These are phyloP conservation scores for Lasiodiplodia gonubiensis DNA, from an alignment of 2,329 filamentous ascomycete species.

Conservation along the genomic window DNA sequence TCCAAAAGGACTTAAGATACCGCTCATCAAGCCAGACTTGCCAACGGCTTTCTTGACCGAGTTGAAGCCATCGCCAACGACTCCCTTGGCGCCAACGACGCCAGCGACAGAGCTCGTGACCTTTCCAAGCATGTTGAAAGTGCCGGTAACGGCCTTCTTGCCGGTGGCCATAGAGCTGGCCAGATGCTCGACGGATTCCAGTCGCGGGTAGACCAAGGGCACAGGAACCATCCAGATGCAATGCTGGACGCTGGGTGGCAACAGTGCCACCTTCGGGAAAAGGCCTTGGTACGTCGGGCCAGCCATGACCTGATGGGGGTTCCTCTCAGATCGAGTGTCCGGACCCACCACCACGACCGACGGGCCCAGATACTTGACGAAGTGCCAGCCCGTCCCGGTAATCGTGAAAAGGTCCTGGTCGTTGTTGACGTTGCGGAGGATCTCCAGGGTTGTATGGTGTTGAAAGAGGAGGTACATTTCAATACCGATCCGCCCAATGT, in stretches of 20 bases:
- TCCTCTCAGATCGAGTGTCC: conserved; percentile 90
- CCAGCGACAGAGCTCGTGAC: conserved; percentile 94
- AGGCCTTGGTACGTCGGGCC: conserved; percentile 96
- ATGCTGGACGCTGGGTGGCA: conserved; percentile 93
- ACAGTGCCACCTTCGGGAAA: conserved; percentile 90
- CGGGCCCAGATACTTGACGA: conserved; percentile 93
- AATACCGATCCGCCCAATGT: conserved; percentile 91
- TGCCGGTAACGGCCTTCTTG: conserved; percentile 95
- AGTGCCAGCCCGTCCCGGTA: conserved; percentile 97
- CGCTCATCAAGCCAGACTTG: conserved; percentile 93
- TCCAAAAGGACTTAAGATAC: conserved; percentile 93
- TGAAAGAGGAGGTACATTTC: conserved; percentile 99
- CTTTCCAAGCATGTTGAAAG: conserved; percentile 94
- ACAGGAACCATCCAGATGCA: conserved; percentile 96
- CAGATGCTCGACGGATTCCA: conserved; percentile 90
- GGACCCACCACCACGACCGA: conserved; percentile 87
- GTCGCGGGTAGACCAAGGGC: conserved; percentile 84
- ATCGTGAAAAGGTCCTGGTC: conserved; percentile 95
- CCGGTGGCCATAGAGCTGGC: conserved; percentile 91
- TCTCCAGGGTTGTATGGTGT: conserved; percentile 93
- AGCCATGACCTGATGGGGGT: conserved; percentile 88
- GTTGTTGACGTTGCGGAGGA: conserved; percentile 84
- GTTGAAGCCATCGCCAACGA: conserved; percentile 90
- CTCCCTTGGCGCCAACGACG: conserved; percentile 91
- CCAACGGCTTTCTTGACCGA: conserved; percentile 96